Base-by-base conservation (phyloP, 257 asterid species). In the Verbena officinalis region DNA sequence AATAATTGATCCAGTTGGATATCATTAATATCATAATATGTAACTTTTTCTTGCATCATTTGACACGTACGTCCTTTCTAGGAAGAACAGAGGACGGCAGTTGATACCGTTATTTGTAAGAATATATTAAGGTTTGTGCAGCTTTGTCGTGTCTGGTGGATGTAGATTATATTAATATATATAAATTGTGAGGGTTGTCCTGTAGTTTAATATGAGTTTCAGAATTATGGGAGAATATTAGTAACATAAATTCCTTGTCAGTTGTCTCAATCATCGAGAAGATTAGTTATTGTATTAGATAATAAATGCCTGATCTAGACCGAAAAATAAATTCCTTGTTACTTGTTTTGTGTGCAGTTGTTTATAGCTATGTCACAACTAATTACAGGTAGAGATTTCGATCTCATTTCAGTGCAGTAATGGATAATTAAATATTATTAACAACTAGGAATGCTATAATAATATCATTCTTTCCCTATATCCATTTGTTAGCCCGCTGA, bases 291-390 rank as follows among this genome's bases (percentile, higher is more conserved):
- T n/a, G n/a, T n/a, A n/a, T n/a, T n/a, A n/a, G n/a, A n/a, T n/a
- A n/a, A n/a, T n/a, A n/a, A n/a, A n/a, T n/a, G n/a, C n/a, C n/a
- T n/a, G n/a, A n/a, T n/a, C n/a, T 30, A 30, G 3, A 30, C 7
- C 3, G 3, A 30, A 2, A 30, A 2, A 30, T 30, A 30, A 2
- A 30, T 1, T 55, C 20, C 60, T 36, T 43, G 44, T 55, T 63
- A 49, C 68, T 69, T 51, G 67, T 58, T 69, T 59, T 69, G 67
- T 69, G 62, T 69, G 39, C 40, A 36, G 11, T 59, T 36, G 68
- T 34, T 16, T 9, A 23, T 38, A 15, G 15, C 59, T 21, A 68
- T 53, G 59, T 15, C 44, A 4, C 15, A 36, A 48, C 34, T 48
- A n/a, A n/a, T n/a, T 5, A 5, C 21, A 4, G 4, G 48, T 38